Evolutionary conservation across 2,329 filamentous ascomycete genomes (phyloP).

Genomic region (Alternaria rosae): DNA sequence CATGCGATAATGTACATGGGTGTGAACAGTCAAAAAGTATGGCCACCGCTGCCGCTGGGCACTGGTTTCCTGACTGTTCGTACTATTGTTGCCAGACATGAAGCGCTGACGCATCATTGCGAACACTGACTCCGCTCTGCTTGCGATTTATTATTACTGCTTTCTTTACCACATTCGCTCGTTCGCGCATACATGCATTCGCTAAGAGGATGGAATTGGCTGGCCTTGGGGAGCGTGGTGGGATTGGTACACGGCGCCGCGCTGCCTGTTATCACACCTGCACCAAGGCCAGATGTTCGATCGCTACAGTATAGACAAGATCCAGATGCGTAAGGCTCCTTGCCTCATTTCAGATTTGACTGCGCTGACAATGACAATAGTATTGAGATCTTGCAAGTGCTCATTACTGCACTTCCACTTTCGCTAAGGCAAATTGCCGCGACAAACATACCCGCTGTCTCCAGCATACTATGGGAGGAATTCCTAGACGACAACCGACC

Average conservation of each 20-base stretch:
- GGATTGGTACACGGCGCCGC: slow-evolving; percentile 20
- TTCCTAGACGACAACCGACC: slow-evolving; percentile 46
- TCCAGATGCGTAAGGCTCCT: slow-evolving; percentile 42
- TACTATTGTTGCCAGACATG: slow-evolving; percentile 13
- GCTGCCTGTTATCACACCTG: slow-evolving; percentile 38
- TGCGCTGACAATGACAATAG: slow-evolving; percentile 26
- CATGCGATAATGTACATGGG: slow-evolving; percentile 20
- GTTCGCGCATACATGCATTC: slow-evolving; percentile 32
- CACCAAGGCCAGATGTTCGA: slow-evolving; percentile 26
- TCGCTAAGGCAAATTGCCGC: slow-evolving; percentile 46
- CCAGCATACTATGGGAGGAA: slow-evolving; percentile 44
- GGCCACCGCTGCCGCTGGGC: slow-evolving; percentile 14
- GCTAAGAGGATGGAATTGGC: slow-evolving; percentile 28
- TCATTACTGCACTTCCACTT: slow-evolving; percentile 46
- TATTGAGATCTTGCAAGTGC: slow-evolving; percentile 42
- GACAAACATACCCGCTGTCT: slow-evolving; percentile 46
- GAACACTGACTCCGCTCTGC: slow-evolving; percentile 3
- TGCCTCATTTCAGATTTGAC: neutral
- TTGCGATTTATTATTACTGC: slow-evolving; percentile 11
- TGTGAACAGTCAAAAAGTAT: slow-evolving; percentile 25
- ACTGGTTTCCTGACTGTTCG: slow-evolving; percentile 3
- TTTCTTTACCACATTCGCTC: slow-evolving; percentile 23
- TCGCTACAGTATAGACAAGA: slow-evolving; percentile 28
- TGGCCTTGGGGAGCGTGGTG: slow-evolving; percentile 18
- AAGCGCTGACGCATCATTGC: slow-evolving; percentile 23